Conservation (phyloP, 768 basidiomycete species). For the Rhodotorula kratochvilovae region DNA sequence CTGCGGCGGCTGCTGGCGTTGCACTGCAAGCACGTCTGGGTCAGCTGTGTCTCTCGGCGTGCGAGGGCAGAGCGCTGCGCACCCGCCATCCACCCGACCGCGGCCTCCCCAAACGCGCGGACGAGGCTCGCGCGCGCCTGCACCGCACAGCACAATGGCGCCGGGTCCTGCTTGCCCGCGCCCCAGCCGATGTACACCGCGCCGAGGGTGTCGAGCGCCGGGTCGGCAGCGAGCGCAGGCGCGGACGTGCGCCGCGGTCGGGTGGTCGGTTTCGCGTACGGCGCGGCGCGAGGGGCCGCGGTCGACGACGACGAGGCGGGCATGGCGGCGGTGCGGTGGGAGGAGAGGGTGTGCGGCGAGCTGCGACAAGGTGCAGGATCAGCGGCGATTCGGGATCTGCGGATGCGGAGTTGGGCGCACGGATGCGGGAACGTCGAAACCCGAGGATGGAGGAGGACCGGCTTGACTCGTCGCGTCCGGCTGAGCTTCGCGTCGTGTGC, state of each 20-base stretch:
- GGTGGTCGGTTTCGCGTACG: not conserved
- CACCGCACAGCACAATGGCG: conserved; percentile 21
- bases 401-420: no score
- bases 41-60: not conserved
- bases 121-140: conserved; percentile 6
- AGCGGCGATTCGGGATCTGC: no score
- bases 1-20: not conserved
- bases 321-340: not conserved
- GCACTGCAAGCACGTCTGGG: not conserved
- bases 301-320: not conserved
- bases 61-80: not conserved
- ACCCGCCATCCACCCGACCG: conserved; percentile 20
- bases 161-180: conserved; percentile 4
- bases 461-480: no score
- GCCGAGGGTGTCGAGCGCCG: conserved; percentile 5
- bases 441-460: no score
- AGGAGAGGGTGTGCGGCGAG: no score
- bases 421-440: no score
- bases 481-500: no score
- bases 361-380: not conserved
- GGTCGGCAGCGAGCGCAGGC: not conserved
- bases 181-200: conserved; percentile 30
- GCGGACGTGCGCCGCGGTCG: conserved; percentile 55
- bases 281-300: not conserved
- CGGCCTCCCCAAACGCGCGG: conserved; percentile 8